Evolutionary conservation across 306 rosid genomes (phyloP).

Genomic region (Trifolium fragiferum): DNA sequence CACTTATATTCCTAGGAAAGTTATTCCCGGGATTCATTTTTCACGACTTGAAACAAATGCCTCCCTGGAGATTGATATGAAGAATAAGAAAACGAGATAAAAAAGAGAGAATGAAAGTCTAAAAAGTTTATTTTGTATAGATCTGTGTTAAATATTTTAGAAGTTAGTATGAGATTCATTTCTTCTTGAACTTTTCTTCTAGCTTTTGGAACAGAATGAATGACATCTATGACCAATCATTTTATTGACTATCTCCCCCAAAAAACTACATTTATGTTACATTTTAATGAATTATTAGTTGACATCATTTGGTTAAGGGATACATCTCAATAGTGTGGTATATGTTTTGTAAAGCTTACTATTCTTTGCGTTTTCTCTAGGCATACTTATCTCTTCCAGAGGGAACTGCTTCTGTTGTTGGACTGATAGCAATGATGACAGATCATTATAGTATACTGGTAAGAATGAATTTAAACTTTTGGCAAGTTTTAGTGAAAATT

Average conservation of each 20-base stretch:
- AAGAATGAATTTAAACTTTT: slow-evolving; percentile 47
- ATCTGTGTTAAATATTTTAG: slow-evolving; percentile 27
- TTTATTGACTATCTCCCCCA: not conserved
- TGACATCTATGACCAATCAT: not conserved
- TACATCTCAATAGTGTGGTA: slow-evolving; percentile 33
- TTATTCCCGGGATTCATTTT: not conserved
- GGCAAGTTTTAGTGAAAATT: slow-evolving; percentile 26
- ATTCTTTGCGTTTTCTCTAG: slow-evolving; percentile 58
- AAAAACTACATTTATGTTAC: not conserved
- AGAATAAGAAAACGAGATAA: slow-evolving; percentile 15
- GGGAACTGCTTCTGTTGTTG: slow-evolving; percentile 96
- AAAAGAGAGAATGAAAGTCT: slow-evolving; percentile 25
- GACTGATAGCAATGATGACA: slow-evolving; percentile 93
- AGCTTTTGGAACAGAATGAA: slow-evolving; percentile 15
- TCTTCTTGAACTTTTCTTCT: slow-evolving; percentile 14
- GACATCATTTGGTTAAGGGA: slow-evolving; percentile 19
- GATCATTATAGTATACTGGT: slow-evolving; percentile 90
- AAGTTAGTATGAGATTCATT: slow-evolving; percentile 19
- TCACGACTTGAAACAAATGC: not conserved
- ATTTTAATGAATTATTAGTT: slow-evolving; percentile 31
- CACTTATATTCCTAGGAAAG: not conserved
- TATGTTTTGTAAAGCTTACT: slow-evolving; percentile 41
- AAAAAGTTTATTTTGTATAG: not conserved
- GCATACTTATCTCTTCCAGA: slow-evolving; percentile 98
- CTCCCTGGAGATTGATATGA: slow-evolving; percentile 7